A percentile compares a stretch with the other conserved stretches of the same genome.
phyloP scores from a whole-genome alignment of 1,284 basidiomycete genomes.

The Rhodotorula glutinis region DNA sequence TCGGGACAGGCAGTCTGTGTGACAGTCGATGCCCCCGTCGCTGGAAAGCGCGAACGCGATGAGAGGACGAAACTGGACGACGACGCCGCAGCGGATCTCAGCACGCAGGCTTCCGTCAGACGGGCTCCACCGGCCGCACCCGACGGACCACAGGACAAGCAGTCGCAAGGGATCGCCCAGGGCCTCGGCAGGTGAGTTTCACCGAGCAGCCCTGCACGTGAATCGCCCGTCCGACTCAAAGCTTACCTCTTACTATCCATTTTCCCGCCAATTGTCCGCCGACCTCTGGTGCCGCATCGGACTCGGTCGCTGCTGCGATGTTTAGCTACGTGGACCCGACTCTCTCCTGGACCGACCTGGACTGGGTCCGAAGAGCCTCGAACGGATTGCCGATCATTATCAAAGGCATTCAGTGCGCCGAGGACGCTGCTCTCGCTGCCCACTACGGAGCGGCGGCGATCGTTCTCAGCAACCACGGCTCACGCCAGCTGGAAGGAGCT shows the following conservation, averaged over 20 bases:
- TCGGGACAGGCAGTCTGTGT: constrained; percentile 66
- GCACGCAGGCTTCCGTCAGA: constrained; percentile 25
- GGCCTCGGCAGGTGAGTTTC: constrained; percentile 29
- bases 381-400: constrained; percentile 51
- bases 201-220: neutral
- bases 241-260: neutral
- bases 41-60: constrained; percentile 82
- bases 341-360: constrained; percentile 51
- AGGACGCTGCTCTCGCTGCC: constrained; percentile 65
- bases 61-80: constrained; percentile 50
- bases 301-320: constrained; percentile 29
- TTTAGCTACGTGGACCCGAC: constrained; percentile 40
- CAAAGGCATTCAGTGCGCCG: constrained; percentile 55
- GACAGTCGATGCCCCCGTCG: constrained; percentile 83
- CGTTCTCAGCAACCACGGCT: constrained; percentile 53
- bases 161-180: constrained; percentile 30
- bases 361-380: constrained; percentile 50
- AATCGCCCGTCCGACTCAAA: neutral
- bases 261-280: constrained; percentile 1
- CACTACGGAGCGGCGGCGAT: constrained; percentile 53
- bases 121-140: constrained; percentile 11
- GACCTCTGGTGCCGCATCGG: neutral
- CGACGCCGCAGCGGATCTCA: constrained; percentile 23
- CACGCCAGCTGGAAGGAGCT: constrained; percentile 39
- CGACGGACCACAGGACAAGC: constrained; percentile 17